A percentile compares a stretch with the other conserved stretches of the same genome.
Evolutionary conservation across 164 flowering plant species (phyloP).

Genomic region (Magnolia sinica): DNA sequence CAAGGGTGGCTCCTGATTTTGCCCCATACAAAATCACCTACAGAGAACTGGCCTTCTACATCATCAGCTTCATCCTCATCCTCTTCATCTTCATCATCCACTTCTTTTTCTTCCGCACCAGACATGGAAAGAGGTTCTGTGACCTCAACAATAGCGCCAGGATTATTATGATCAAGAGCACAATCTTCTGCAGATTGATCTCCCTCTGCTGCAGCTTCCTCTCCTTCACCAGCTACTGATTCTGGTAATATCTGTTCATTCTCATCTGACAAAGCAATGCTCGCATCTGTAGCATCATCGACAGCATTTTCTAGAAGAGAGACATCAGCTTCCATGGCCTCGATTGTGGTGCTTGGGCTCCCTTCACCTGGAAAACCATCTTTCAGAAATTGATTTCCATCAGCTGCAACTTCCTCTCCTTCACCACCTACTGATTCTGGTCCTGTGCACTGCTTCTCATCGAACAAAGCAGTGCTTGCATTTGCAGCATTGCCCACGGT

Average conservation of each 20-base stretch:
- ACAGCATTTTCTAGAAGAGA: background rate
- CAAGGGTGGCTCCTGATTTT: conserved; percentile 69
- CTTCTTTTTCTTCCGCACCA: background rate
- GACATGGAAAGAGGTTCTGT: background rate
- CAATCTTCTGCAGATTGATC: background rate
- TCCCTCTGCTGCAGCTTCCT: background rate
- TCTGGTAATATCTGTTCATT: background rate
- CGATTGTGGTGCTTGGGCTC: background rate
- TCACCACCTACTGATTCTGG: background rate
- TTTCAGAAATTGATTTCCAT: background rate
- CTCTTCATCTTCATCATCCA: conserved; percentile 2
- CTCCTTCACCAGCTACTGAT: background rate
- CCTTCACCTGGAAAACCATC: background rate
- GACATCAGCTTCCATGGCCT: background rate
- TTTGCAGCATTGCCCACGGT: background rate
- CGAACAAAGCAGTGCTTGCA: background rate
- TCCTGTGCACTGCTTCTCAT: background rate
- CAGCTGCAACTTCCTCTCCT: background rate
- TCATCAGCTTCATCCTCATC: conserved; percentile 18
- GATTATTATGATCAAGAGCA: background rate
- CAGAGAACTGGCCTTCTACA: conserved; percentile 32
- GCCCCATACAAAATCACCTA: conserved; percentile 89
- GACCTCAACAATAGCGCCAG: background rate
- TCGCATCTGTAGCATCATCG: background rate
- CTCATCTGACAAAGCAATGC: background rate